These are phyloP conservation scores for Paramyrothecium roridum DNA, from an alignment of 2,329 filamentous ascomycete genomes.

Conservation along the genomic window DNA sequence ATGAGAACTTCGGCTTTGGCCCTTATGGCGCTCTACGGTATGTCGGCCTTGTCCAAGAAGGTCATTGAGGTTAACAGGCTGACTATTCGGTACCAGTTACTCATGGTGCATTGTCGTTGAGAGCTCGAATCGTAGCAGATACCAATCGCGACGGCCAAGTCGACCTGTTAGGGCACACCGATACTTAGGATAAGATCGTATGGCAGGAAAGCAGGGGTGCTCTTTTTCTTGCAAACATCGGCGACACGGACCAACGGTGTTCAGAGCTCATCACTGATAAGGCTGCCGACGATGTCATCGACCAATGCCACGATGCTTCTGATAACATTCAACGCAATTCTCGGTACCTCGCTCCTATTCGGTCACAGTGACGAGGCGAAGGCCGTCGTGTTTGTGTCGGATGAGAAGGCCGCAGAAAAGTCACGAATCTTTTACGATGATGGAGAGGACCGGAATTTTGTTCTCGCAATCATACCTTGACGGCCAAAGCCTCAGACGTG, in stretches of 20 bases:
- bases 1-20: too few species aligned
- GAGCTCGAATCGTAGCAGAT: constrained; percentile 29
- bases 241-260: constrained; percentile 27
- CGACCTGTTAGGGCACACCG: constrained; percentile 12
- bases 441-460: constrained; percentile 17
- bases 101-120: too few species aligned
- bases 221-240: constrained; percentile 33
- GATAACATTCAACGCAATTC: constrained; percentile 25
- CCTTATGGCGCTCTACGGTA: too few species aligned
- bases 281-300: too few species aligned
- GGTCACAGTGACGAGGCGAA: constrained; percentile 17
- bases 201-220: constrained; percentile 24
- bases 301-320: constrained; percentile 28
- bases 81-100: too few species aligned
- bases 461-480: constrained; percentile 21
- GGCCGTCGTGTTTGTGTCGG: constrained; percentile 9
- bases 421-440: constrained; percentile 24
- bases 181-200: constrained; percentile 14
- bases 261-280: constrained; percentile 8
- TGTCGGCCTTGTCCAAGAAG: too few species aligned
- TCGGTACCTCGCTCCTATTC: constrained; percentile 25
- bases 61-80: too few species aligned
- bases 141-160: constrained; percentile 32
- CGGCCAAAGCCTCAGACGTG: constrained; percentile 16
- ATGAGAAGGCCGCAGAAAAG: constrained; percentile 9